Base-by-base conservation (phyloP, 345 rosid genomes). In the Aegle marmelos region DNA sequence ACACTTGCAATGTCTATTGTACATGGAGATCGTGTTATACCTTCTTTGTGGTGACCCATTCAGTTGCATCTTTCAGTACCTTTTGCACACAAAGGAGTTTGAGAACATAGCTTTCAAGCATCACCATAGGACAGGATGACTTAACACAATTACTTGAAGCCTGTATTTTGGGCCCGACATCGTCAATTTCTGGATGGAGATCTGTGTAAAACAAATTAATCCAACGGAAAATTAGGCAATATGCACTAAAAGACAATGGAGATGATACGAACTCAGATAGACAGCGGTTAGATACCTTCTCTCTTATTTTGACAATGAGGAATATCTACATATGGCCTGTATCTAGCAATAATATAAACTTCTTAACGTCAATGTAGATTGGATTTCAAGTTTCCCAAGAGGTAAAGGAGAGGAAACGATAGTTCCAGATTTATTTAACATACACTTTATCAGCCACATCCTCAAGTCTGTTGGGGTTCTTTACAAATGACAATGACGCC, bases 81-180 rank as follows among this genome's bases (percentile, higher is more conserved):
- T 79, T 79, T 79, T 86, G 85, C 62, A 83, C 76, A 72, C 87
- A 84, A 68, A 84, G 82, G 60, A 87, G 81, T 78, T 89, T 83
- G 75, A 87, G 79, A 68, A 81, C 87, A 76, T 69, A 84, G 79
- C 86, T 80, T 83, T 88, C 89, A 39, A 86, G 82, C 90, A 84
- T 84, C 86, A 88, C 75, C 63, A 80, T 78, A 54, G 81, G 81
- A 45, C 83, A 70, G 67, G 84, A 83, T 79, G 86, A 78, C 61
- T 82, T 75, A 24, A 21, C 48, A 73, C 48, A 24, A 4, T 22
- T 30, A 60, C 65, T 75, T 60, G 34, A 58, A 13, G 62, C 70
- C 73, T 82, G 79, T 63, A 84, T 73, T 78, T 80, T 76, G 27
- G 53, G 45, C 76, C 65, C 71, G 72, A 72, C 68, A 69, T 9